Base-by-base conservation (phyloP, 768 basidiomycete genomes). In the Epithele typhae region DNA sequence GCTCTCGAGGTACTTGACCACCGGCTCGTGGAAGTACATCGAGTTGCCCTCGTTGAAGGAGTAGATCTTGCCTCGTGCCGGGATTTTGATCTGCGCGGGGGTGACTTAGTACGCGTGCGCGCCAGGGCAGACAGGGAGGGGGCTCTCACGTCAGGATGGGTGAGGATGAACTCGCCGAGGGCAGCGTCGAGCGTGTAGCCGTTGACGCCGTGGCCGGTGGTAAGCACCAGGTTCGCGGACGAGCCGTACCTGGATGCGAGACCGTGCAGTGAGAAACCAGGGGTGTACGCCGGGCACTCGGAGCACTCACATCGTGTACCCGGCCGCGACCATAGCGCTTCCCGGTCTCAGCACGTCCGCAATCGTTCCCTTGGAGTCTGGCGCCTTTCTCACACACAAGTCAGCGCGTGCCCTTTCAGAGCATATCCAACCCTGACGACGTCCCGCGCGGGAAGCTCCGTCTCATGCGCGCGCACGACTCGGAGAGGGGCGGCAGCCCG, bases 31-130 rank as follows among this genome's bases (percentile, higher is more conserved):
- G 74, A 96, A 98, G 71, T 94, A 94, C 77, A 91, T 75, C 25
- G 92, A 80, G 72, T 99, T 99, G 51, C 96, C 96, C 71, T 99
- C 96, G 66, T 99, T 99, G 77, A 98, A 95, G 3, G 94, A 97
- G 73, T 99, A 99, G 62, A 99, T 99, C 72, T 98, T 98, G 56
- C 96, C 96, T 40, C 96, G 84, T 9, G 81, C 55, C 6, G 96
- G 96, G 54, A 99, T 91, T 68, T 82, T 79, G 68, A 99, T 99
- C 87, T 90, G 60, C 25, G 27, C 27, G 8, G 27, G 14, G 14
- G 14, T 7, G 14, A 7, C 27, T 30, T 14, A 30, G 27, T 30
- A 7, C 27, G 27, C 27, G 7, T 7, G 14, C 14, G 7, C 27
- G 7, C 27, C 27, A 14, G 14, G 40, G 37, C 23, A 32, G 14